Evolutionary conservation across 2,329 filamentous ascomycete genomes (phyloP), one percentile per base, ranked within the genome.

Genomic region (Aureobasidium sp.): DNA sequence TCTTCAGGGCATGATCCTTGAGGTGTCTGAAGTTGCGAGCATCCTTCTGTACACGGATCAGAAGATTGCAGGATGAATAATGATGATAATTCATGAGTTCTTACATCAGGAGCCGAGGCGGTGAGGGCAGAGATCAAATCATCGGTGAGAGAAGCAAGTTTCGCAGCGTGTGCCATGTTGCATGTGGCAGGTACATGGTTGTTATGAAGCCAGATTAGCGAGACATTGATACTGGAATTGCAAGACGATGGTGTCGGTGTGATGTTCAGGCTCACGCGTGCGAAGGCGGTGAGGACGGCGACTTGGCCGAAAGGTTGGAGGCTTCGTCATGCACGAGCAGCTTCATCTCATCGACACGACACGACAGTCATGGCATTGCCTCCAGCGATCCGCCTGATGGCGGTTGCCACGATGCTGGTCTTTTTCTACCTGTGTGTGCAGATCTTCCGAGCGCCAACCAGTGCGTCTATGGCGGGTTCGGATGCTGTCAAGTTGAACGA

Each of bases 371-470:
- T 95, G 90, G 88, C 86, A 64, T 77, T 95, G 67, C 88, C 89
- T 66, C 84, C 85, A 74, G 88, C 89, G 55, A 85, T 95, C 67
- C 84, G 90, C 71, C 81, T 86, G 64, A 75, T 95, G 66, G 85
- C 81, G 61, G 78, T 86, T 59, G 75, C 81, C 57, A 87, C 85
- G 59, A 73, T 88, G 62, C 69, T 86, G 57, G 73, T 94, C 60
- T 86, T 88, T 75, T 76, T 87, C 57, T 90, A 90, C 69, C 81
- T 95, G 63, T 71, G 94, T 59, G 85, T 87, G 61, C 85, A 88
- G 64, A 75, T 93, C 62, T 82, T 86, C 67, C 80, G 79, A 57
- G 77, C 80, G 7, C 74, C 79, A 19, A 70, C 71, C 32, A 60
- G 67, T 42, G 61, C 71, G 59, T 68, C 69, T 40, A 51, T 64